These are phyloP conservation scores for Phialophora chinensis DNA, from an alignment of 2,329 filamentous ascomycete genomes.

Conservation along the genomic window DNA sequence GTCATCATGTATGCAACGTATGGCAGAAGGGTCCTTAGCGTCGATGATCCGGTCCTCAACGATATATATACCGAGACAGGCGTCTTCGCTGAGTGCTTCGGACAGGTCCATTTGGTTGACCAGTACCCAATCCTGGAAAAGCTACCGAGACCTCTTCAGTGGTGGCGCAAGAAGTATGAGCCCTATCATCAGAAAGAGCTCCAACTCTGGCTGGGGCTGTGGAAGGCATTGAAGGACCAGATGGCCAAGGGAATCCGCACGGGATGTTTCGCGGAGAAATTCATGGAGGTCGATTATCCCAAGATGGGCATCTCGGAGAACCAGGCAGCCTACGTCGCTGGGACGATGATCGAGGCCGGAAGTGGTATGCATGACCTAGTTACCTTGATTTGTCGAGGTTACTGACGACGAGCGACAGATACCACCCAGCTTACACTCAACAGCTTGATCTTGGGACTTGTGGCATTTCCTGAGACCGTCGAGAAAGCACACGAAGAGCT, in stretches of 20 bases:
- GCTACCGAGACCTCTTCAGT: slow-evolving; percentile 27
- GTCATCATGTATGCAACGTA: slow-evolving; percentile 13
- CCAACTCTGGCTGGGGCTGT: slow-evolving; percentile 13
- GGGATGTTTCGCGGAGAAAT: slow-evolving; percentile 22
- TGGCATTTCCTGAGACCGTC: background rate
- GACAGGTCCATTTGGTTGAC: slow-evolving; percentile 29
- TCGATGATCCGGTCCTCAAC: slow-evolving; percentile 17
- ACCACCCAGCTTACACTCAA: slow-evolving; percentile 39
- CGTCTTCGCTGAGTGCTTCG: slow-evolving; percentile 14
- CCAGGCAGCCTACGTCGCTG: slow-evolving; percentile 46
- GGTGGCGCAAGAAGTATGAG: slow-evolving; percentile 21
- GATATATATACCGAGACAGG: slow-evolving; percentile 15
- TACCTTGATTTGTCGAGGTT: slow-evolving; percentile 36
- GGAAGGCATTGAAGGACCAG: slow-evolving; percentile 3
- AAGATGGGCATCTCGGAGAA: slow-evolving; percentile 46
- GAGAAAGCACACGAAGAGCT: slow-evolving; percentile 11
- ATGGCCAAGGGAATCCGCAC: slow-evolving; percentile 11
- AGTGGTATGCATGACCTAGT: slow-evolving; percentile 13
- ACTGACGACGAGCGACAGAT: slow-evolving; percentile 43
- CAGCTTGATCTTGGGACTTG: slow-evolving; percentile 9
- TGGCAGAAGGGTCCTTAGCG: slow-evolving; percentile 2
- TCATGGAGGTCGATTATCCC: slow-evolving; percentile 28
- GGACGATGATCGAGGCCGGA: slow-evolving; percentile 35
- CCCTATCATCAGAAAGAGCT: slow-evolving; percentile 16
- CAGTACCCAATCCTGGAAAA: slow-evolving; percentile 28